These are phyloP conservation scores for Talaromyces amestolkiae DNA, from an alignment of 2,329 filamentous ascomycete species.

Conservation along the genomic window DNA sequence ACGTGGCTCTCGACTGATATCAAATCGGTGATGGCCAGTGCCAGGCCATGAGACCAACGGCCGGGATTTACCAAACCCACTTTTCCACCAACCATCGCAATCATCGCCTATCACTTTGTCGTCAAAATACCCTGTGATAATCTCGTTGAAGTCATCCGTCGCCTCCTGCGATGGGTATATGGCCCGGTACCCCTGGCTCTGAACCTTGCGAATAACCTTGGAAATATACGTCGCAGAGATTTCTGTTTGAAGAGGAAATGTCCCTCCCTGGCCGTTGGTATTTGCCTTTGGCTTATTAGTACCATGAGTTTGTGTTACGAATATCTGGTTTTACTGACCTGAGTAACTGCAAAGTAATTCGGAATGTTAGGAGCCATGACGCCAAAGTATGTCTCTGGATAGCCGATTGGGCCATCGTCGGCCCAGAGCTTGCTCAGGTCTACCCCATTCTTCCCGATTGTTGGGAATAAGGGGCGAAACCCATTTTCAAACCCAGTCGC, in stretches of 20 bases:
- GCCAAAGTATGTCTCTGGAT: conserved; percentile 15
- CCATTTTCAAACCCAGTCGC: conserved; percentile 10
- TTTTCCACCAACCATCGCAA: conserved; percentile 17
- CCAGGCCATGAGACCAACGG: conserved; percentile 13
- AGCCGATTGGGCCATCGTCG: conserved; percentile 12
- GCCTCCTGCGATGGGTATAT: conserved; percentile 15
- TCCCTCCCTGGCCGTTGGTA: conserved; percentile 7
- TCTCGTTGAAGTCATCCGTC: conserved; percentile 16
- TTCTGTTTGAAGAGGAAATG: conserved; percentile 15
- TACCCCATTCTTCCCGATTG: conserved; percentile 12
- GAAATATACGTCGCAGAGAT: conserved; percentile 10
- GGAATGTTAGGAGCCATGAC: conserved; percentile 15
- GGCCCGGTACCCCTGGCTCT: conserved; percentile 6
- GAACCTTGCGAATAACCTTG: conserved; percentile 14
- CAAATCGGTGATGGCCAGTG: conserved; percentile 14
- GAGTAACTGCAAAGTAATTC: conserved; percentile 16
- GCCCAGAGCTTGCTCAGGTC: conserved; percentile 6
- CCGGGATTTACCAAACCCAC: conserved; percentile 11
- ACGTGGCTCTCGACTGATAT: conserved; percentile 13
- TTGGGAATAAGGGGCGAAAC: conserved; percentile 6
- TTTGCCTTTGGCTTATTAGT: conserved; percentile 4
- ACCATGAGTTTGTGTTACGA: not conserved
- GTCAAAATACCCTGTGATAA: conserved; percentile 4
- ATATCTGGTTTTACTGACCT: not conserved
- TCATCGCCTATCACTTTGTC: conserved; percentile 8